phyloP scores from a whole-genome alignment of 148 eudicot species.

The Rhododendron ovatum region DNA sequence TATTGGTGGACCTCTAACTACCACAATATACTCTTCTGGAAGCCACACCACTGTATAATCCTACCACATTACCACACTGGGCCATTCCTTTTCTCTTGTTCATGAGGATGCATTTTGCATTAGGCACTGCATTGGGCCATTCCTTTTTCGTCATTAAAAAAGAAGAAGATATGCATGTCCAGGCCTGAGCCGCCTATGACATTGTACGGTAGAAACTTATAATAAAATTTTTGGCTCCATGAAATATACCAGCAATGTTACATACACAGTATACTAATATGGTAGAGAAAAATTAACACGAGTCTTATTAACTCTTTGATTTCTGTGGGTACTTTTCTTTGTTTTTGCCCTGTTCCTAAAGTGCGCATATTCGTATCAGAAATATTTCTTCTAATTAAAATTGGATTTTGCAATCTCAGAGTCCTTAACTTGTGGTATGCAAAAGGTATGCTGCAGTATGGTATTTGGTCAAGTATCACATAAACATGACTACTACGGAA shows the following conservation, averaged over 20 bases:
- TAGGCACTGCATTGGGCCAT: background rate
- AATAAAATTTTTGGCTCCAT: background rate
- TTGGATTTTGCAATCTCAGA: too few species aligned
- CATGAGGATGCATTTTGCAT: background rate
- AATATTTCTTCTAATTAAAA: background rate
- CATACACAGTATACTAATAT: background rate
- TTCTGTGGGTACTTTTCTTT: background rate
- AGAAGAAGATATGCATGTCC: background rate
- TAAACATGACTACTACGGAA: background rate
- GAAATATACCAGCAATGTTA: background rate
- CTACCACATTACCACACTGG: background rate
- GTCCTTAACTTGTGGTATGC: too few species aligned
- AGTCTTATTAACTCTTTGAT: background rate
- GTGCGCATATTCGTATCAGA: background rate
- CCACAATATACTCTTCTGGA: conserved; percentile 12
- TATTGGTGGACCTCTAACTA: conserved; percentile 1
- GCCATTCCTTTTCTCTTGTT: background rate
- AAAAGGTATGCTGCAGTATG: background rate
- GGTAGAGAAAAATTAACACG: background rate
- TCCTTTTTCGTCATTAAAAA: too few species aligned
- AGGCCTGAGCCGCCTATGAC: background rate
- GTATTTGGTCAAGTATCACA: background rate
- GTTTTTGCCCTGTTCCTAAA: background rate
- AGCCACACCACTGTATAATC: background rate
- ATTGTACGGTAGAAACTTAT: background rate